phyloP scores from a whole-genome alignment of 192 early-diverging fungal species.

The Linnemannia zychae region DNA sequence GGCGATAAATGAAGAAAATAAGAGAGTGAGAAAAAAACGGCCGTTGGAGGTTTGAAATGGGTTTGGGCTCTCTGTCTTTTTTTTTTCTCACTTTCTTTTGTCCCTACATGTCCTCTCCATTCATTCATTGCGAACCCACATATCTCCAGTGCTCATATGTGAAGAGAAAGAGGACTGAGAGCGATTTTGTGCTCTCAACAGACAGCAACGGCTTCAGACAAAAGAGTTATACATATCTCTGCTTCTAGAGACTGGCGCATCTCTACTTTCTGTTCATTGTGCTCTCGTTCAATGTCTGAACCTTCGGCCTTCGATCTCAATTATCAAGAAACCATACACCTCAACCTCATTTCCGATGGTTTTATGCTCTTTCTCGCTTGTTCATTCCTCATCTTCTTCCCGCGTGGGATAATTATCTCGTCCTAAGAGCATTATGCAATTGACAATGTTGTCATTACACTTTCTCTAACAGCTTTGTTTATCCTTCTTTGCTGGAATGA shows the following conservation, averaged over 20 bases:
- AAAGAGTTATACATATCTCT: not conserved
- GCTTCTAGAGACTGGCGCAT: not conserved
- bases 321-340: not conserved
- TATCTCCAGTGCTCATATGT: too few species aligned
- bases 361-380: not conserved
- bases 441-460: too few species aligned
- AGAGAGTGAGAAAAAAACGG: not conserved
- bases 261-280: not conserved
- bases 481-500: not conserved
- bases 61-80: conserved; percentile 18
- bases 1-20: not conserved
- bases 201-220: not conserved
- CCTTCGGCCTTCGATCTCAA: not conserved
- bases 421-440: not conserved
- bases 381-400: not conserved
- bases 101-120: not conserved
- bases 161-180: not conserved
- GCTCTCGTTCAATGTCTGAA: not conserved
- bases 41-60: conserved; percentile 14
- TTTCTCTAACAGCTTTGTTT: not conserved
- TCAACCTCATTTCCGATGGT: not conserved
- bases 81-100: not conserved
- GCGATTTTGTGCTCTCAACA: not conserved
- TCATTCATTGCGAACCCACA: not conserved
- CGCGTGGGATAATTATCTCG: not conserved